Base-by-base conservation (phyloP, 1,284 basidiomycete species). In the Megacollybia platyphylla region DNA sequence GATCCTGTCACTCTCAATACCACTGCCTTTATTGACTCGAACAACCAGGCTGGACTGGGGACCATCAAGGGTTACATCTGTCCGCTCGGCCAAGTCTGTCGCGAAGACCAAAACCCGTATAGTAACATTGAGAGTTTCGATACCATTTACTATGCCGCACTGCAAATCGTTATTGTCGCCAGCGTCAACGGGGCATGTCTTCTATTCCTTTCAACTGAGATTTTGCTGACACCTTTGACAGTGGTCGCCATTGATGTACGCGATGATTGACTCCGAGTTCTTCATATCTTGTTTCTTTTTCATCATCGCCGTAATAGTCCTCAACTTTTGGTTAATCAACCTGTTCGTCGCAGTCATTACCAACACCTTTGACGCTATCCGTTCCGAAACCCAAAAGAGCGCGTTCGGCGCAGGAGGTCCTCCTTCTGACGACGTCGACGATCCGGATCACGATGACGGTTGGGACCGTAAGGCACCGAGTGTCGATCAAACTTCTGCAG, bases 341-440 rank as follows among this genome's bases (percentile, higher is more conserved):
- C 63, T 96, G 46, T 88, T 97, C 58, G 90, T 97, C 46, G 94
- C 93, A 26, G 93, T 97, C 36, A 96, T 97, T 52, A 92, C 92
- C 36, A 90, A 92, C 58, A 91, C 89, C 0, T 98, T 98, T 59
- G 82, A 81, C 18, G 87, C 86, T 10, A 94, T 97, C 48, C 73
- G 90, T 15, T 75, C 81, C 5, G 81, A 89, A 52, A 97, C 93
- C 1, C 80, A 87, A 58, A 86, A 84, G 58, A 93, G 89, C 58
- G 94, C 94, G 0, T 98, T 97, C 57, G 89, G 88, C 44, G 90
- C 89, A 32, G 31, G 15, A 11, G 31, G 10, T 11, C 31, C 31
- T 34, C 15, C 11, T 4, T 34, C 31, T 3, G 31, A 35, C 41
- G 11, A 11, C 32, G 0, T n/a, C 32, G 18, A 36, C 37, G 42